These are phyloP conservation scores for Pseudogymnoascus sp. DNA, from an alignment of 2,329 filamentous ascomycete species.

Conservation along the genomic window DNA sequence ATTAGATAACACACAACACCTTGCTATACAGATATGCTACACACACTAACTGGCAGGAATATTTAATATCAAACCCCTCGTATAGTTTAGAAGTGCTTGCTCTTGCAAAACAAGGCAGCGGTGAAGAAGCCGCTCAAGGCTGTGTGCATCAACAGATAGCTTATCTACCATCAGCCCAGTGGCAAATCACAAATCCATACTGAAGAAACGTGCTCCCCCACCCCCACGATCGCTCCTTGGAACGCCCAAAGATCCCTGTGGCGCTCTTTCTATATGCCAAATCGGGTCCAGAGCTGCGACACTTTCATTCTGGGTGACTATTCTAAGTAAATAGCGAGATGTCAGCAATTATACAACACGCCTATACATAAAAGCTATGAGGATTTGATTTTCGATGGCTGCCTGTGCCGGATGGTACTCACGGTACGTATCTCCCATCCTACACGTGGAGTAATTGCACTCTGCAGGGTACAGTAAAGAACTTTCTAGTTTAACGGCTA, in stretches of 20 bases:
- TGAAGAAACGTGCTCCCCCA: neutral
- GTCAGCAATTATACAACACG: neutral
- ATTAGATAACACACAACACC: neutral
- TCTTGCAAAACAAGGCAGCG: neutral
- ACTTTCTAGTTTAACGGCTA: slow-evolving; percentile 3
- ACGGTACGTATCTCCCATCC: neutral
- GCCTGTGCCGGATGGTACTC: neutral
- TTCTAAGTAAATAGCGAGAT: neutral
- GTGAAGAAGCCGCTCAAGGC: neutral
- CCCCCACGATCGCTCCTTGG: neutral
- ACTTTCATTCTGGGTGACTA: neutral
- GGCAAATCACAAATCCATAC: neutral
- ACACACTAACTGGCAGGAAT: neutral
- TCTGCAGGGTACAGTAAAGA: neutral
- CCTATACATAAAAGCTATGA: neutral
- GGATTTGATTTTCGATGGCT: neutral
- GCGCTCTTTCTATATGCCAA: neutral
- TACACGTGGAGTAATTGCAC: neutral
- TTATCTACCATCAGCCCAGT: neutral
- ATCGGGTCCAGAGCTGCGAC: neutral
- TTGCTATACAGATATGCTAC: slow-evolving; percentile 2
- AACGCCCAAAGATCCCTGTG: neutral
- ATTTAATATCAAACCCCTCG: neutral
- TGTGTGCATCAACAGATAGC: neutral
- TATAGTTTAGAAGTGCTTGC: neutral